phyloP scores from a whole-genome alignment of 2,329 filamentous ascomycete genomes.

The Calonectria multiphialidica region DNA sequence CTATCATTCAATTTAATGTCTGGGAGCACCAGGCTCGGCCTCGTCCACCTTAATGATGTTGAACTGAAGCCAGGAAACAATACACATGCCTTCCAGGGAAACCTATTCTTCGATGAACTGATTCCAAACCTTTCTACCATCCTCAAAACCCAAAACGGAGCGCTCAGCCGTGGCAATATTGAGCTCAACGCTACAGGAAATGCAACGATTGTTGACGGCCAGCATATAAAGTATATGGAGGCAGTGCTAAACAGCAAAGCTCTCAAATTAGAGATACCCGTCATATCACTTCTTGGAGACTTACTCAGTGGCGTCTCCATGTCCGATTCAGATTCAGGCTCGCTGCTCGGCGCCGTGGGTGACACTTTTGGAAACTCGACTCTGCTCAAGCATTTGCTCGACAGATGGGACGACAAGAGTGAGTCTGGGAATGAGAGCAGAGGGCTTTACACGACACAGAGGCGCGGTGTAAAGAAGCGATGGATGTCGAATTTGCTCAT shows the following conservation, averaged over 20 bases:
- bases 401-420: conserved; percentile 47
- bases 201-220: conserved; percentile 54
- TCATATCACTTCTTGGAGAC: conserved; percentile 54
- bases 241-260: conserved; percentile 54
- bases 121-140: conserved; percentile 56
- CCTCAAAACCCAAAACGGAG: conserved; percentile 50
- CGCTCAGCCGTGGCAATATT: conserved; percentile 55
- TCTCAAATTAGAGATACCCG: conserved; percentile 50
- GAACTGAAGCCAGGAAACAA: conserved; percentile 58
- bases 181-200: conserved; percentile 57
- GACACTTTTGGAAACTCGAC: conserved; percentile 55
- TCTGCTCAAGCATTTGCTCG: conserved; percentile 51
- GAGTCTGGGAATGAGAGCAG: background rate
- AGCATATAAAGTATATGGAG: conserved; percentile 59
- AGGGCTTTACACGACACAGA: background rate
- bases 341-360: conserved; percentile 49
- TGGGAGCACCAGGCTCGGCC: conserved; percentile 54
- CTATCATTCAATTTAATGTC: conserved; percentile 58
- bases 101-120: conserved; percentile 55
- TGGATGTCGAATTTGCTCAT: background rate
- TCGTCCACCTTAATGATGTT: conserved; percentile 53
- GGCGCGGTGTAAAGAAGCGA: background rate
- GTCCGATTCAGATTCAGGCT: conserved; percentile 41
- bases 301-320: conserved; percentile 51
- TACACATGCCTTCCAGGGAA: conserved; percentile 53